A percentile compares a stretch with the other conserved stretches of the same genome.
Evolutionary conservation across 768 basidiomycete species (phyloP).

Genomic region (Chalciporus piperatus): DNA sequence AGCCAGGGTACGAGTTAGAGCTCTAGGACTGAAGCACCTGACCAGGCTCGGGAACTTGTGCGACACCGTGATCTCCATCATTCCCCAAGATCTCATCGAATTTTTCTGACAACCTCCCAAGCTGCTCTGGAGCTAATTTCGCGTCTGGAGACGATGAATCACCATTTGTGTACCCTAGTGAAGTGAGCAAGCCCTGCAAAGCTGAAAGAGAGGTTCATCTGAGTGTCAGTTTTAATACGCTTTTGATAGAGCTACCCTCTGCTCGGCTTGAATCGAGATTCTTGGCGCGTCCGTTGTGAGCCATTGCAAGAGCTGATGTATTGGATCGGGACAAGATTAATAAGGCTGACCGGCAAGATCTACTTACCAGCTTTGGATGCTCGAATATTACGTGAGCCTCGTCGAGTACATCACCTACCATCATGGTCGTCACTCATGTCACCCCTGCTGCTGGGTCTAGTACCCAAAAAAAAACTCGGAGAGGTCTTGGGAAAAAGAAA

Average conservation of each 20-base stretch:
- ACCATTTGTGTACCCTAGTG: constrained; percentile 28
- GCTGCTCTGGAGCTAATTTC: constrained; percentile 45
- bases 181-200: constrained; percentile 38
- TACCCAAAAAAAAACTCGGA: constrained; percentile 43
- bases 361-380: not conserved
- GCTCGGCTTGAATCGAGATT: constrained; percentile 32
- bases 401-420: constrained; percentile 8
- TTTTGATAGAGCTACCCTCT: constrained; percentile 31
- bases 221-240: constrained; percentile 1
- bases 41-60: constrained; percentile 51
- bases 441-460: constrained; percentile 27
- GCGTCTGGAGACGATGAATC: constrained; percentile 4
- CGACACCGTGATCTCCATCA: constrained; percentile 38
- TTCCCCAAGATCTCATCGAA: constrained; percentile 51
- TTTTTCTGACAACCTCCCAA: constrained; percentile 55
- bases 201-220: constrained; percentile 26
- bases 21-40: constrained; percentile 49
- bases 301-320: constrained; percentile 14
- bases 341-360: not conserved
- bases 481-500: constrained; percentile 42
- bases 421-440: constrained; percentile 43
- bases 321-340: not conserved
- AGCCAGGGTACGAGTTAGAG: constrained; percentile 19
- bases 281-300: constrained; percentile 11
- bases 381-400: constrained; percentile 21